A percentile compares a stretch with the other conserved stretches of the same genome.
Conservation (phyloP, 257 asterid species). For the Solanum lignicaule region DNA sequence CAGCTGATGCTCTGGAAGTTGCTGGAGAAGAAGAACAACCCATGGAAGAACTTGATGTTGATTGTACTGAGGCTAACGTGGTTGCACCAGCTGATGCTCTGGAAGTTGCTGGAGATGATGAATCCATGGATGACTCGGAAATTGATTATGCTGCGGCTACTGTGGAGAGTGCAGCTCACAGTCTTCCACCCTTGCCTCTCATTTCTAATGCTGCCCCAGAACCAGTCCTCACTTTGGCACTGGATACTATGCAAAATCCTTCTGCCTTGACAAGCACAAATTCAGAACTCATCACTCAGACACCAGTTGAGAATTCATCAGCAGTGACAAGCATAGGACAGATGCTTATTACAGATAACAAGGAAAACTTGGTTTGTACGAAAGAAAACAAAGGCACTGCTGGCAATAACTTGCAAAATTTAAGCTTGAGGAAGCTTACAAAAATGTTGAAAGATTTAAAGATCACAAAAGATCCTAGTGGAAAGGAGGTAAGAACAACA, state of each 20-base stretch:
- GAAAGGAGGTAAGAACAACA: not conserved
- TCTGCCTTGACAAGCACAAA: not conserved
- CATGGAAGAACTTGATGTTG: not conserved
- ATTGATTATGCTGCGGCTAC: not conserved
- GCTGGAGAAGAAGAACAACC: not conserved
- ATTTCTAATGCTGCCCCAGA: not conserved
- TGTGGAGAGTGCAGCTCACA: not conserved
- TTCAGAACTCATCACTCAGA: not conserved
- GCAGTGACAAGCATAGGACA: not conserved
- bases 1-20: not conserved
- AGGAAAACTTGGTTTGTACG: slow-evolving; percentile 20
- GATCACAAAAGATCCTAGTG: slow-evolving; percentile 3
- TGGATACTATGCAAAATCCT: not conserved
- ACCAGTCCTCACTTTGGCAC: not conserved
- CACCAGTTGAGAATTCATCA: not conserved
- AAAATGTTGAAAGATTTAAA: slow-evolving; percentile 3
- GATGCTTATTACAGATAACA: slow-evolving; percentile 27
- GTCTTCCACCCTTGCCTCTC: not conserved
- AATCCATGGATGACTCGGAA: not conserved
- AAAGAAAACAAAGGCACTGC: slow-evolving; percentile 11
- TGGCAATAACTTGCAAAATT: not conserved
- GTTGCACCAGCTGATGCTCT: not conserved
- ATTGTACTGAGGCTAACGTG: not conserved
- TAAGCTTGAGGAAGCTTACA: slow-evolving; percentile 24
- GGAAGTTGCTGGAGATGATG: not conserved